Percentiles rank a stretch among this genome's conserved stretches.
phyloP scores from a whole-genome alignment of 225 moss, liverwort and hornwort genomes.

The Ulota crispa region DNA sequence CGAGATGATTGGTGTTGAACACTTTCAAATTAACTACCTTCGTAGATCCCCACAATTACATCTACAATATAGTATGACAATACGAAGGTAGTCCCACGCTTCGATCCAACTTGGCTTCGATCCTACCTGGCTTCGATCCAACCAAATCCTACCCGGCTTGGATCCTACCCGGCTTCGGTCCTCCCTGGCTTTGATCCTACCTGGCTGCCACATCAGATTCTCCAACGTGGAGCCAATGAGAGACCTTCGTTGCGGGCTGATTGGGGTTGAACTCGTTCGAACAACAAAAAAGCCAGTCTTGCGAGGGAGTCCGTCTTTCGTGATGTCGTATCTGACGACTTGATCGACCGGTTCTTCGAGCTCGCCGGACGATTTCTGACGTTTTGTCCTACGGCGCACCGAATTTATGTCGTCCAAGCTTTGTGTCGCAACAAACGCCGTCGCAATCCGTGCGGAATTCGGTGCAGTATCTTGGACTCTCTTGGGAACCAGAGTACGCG shows the following conservation, averaged over 20 bases:
- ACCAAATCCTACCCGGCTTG: too few species aligned
- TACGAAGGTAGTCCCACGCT: too few species aligned
- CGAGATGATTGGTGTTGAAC: neutral
- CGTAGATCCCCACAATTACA: too few species aligned
- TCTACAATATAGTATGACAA: too few species aligned
- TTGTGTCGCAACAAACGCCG: neutral
- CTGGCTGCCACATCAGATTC: slow-evolving; percentile 5
- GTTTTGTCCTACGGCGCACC: neutral
- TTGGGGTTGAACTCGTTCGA: neutral
- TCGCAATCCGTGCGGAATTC: neutral
- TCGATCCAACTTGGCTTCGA: too few species aligned
- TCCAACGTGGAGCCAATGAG: neutral
- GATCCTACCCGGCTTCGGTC: too few species aligned
- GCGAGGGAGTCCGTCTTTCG: neutral
- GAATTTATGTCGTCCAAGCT: neutral
- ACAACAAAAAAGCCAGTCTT: neutral
- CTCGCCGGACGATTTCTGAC: neutral
- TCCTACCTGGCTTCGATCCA: too few species aligned
- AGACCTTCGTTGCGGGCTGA: neutral
- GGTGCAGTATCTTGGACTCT: neutral
- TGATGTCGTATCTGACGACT: slow-evolving; percentile 1
- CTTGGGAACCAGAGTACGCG: neutral
- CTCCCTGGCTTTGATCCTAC: too few species aligned
- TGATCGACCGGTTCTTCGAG: neutral
- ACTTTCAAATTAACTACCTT: too few species aligned